Evolutionary conservation across 2,329 filamentous ascomycete species (phyloP), one percentile per base, ranked within the genome.

Genomic region (Colletotrichum tropicicola): DNA sequence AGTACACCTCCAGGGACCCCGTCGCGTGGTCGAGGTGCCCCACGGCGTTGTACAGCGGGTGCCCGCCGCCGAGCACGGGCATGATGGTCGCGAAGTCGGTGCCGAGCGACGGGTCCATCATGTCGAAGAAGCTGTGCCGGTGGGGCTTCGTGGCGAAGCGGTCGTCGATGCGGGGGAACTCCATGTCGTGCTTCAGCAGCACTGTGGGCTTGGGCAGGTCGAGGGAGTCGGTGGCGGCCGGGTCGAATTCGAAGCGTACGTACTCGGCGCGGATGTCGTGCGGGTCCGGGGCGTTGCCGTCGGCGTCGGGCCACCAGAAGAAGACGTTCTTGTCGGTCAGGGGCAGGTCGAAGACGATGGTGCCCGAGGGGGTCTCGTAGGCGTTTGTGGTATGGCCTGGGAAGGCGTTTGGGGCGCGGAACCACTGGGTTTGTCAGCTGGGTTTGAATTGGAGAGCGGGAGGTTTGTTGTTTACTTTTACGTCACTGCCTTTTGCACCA

Each of bases 301-400:
- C 23, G 2, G 68, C 71, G 57, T 80, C 77, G 8, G 78, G 77
- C 76, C 73, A 80, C 75, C 77, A 80, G 70, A 77, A 80, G 66
- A 82, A 82, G 4, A 78, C 75, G 53, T 81, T 81, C 43, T 75
- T 71, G 41, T 79, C 70, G n/a, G 71, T 74, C 2, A 79, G 59
- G 7, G 74, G 71, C 1, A 80, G 68, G 53, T 81, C 78, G 27
- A 80, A 68, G 1, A 75, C 59, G 53, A 74, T 59, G 3, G 77
- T 69, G 5, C 75, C 71, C 2, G 72, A 72, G 0, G 69, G 60
- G 30, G 73, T 68, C 49, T 80, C 77, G 65, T 74, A 79, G 10
- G 79, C 77, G 61, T 80, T 79, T 53, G 71, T 70, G 0, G 69
- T 73, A 62, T 81, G 78, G 1, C 77, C 75, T 0, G 74, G 75